These are phyloP conservation scores for Ophiocordyceps australis DNA, from an alignment of 2,329 filamentous ascomycete genomes.

Conservation along the genomic window DNA sequence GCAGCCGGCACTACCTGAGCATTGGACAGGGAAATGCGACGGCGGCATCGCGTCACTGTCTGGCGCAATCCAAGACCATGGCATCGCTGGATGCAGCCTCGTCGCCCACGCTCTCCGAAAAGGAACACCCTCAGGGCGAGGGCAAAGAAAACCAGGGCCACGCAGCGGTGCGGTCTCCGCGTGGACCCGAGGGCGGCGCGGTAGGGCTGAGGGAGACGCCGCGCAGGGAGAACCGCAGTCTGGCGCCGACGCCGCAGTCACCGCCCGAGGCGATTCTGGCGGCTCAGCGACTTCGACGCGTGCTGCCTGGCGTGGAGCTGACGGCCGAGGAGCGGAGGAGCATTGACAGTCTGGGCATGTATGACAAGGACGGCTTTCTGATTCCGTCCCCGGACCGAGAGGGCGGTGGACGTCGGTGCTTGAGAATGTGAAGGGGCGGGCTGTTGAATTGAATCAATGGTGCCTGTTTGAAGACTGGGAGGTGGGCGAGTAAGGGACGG, in stretches of 20 bases:
- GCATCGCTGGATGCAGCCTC: constrained; percentile 1
- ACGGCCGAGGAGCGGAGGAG: constrained; percentile 9
- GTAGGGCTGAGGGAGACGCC: constrained; percentile 5
- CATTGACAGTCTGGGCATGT: constrained; percentile 21
- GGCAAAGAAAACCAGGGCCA: constrained; percentile 12
- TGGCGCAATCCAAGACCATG: no score
- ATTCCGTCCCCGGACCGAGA: constrained; percentile 20
- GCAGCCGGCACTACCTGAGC: constrained; percentile 26
- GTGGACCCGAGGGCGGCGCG: constrained; percentile 3
- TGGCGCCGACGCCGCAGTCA: constrained; percentile 2
- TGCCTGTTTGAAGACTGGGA: no score
- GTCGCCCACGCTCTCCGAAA: not conserved
- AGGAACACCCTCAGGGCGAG: constrained; percentile 1
- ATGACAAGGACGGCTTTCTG: constrained; percentile 27
- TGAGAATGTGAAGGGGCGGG: constrained; percentile 1
- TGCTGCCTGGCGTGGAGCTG: constrained; percentile 7
- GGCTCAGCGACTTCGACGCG: not conserved
- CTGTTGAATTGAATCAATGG: no score
- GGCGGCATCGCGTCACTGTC: constrained; percentile 1
- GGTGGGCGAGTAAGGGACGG: no score
- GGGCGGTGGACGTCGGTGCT: constrained; percentile 1
- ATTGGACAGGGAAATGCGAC: constrained; percentile 13
- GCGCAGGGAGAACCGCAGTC: constrained; percentile 5
- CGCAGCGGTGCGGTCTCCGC: constrained; percentile 3
- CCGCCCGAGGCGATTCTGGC: not conserved